These are phyloP conservation scores for Chamaecyparis obtusa DNA, from an alignment of 75 land plant species.

Conservation along the genomic window DNA sequence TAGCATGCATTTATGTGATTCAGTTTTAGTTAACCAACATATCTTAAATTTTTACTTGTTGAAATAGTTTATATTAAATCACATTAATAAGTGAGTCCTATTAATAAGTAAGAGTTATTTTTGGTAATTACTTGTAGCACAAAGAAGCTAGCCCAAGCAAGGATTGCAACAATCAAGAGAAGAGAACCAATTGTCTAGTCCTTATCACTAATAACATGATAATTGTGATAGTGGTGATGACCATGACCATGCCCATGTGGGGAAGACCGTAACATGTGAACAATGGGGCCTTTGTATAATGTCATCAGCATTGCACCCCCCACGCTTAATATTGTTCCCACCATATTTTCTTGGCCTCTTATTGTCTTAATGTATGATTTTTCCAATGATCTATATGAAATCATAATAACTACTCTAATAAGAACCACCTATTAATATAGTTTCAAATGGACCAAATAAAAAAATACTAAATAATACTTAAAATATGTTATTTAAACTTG, in stretches of 20 bases:
- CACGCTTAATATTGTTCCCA: neutral
- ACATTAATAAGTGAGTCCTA: too few species aligned
- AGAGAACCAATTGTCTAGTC: neutral
- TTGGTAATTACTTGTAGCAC: neutral
- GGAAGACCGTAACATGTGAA: neutral
- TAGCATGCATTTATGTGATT: too few species aligned
- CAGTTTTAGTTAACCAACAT: too few species aligned
- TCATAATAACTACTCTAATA: too few species aligned
- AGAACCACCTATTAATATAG: too few species aligned
- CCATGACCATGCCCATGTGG: neutral
- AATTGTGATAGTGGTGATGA: too few species aligned
- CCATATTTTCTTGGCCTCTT: neutral
- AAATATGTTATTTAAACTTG: too few species aligned
- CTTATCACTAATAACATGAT: neutral
- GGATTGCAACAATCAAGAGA: neutral
- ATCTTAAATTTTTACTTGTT: too few species aligned
- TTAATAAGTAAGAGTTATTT: too few species aligned
- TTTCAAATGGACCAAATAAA: too few species aligned
- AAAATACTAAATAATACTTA: too few species aligned
- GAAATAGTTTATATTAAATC: too few species aligned
- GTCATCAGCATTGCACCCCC: constrained; percentile 1
- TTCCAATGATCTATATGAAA: neutral
- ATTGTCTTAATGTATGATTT: neutral
- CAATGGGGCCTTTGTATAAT: neutral
- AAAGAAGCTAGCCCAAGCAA: neutral